Evolutionary conservation across 257 asterid genomes (phyloP), one percentile per base, ranked within the genome.

Genomic region (Vinca minor): DNA sequence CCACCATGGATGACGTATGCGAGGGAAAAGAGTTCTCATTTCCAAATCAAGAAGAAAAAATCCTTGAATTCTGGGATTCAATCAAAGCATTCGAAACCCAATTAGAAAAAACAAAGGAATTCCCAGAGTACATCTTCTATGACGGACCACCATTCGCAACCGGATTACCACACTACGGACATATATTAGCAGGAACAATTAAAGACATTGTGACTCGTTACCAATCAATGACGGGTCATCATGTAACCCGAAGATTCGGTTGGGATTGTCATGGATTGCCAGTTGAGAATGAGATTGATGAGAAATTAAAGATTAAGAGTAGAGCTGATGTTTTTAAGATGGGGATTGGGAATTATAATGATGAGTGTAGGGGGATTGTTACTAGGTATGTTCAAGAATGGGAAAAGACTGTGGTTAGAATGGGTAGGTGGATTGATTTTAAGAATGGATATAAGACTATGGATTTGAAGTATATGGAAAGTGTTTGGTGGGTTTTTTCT

Each of bases 111-210:
- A 87, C 99, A 23, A 72, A 85, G 56, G 58, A 85, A 20, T 71
- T 68, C 14, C 97, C 97, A 2, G 98, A 89, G 67, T 93, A 87
- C 70, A 68, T 93, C 26, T 93, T 93, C 83, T 93, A 93, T 66
- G 98, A 93, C 50, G 98, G 98, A 0, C 99, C 97, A 10, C 99
- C 99, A 1, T 93, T 93, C 73, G 99, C 99, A 57, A 93, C 99
- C 14, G 99, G 99, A 5, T 80, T 93, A 0, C 99, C 99, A 6
- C 99, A 93, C 77, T 89, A 93, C 64, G 99, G 97, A 8, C 99
- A 93, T 76, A 89, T 93, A 36, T 58, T 93, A 28, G 97, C 97
- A 34, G 97, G 99, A 38, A 89, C 99, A 1, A 93, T 93, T 70
- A 93, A 93, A 34, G 99, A 93, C 26, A 83, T 89, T 46, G 99